Evolutionary conservation across 2,329 filamentous ascomycete genomes (phyloP), one percentile per base, ranked within the genome.

Genomic region (Acephala macrosclerotiorum): DNA sequence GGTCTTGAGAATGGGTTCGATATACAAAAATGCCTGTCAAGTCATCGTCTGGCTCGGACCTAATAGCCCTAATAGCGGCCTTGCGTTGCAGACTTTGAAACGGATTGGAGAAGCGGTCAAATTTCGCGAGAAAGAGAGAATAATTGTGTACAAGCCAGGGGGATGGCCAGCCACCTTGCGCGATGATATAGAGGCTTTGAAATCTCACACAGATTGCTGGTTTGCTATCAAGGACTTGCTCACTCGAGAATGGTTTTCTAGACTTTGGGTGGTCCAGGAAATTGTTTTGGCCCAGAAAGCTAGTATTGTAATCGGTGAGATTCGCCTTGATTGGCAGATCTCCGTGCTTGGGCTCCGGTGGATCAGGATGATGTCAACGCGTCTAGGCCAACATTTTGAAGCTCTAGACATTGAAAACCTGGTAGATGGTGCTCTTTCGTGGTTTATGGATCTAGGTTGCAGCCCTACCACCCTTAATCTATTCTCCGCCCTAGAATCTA

Each of bases 11-110:
- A 75, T 75, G 71, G 70, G 63, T 6, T 63, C 60, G 14, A 71
- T 75, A 25, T 75, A 73, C 29, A 45, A 26, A n/a, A 67, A 68
- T 14, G 68, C 73, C 0, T 12, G 36, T 5, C 58, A 64, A 20
- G 69, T 73, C 9, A 45, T 73, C 26, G 68, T 73, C 1, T 75
- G 72, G 72, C 58, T 74, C 6, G 72, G 72, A 55, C 66, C 71
- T 11, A 66, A 55, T 20, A 40, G 29, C 20, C 22, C 61, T 8
- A 38, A 63, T 47, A 66, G 65, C 22, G n/a, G 16, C 36, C 66
- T 68, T 61, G 65, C 61, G 11, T 22, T 68, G 29, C 33, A 62
- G 29, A 66, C 59, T 12, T 47, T 66, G 18, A 55, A 40, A 14
- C 49, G 33, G 0, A 60, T 66, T 38, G 61, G 55, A 36, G 38